Evolutionary conservation across 345 rosid genomes (phyloP), one percentile per base, ranked within the genome.

Genomic region (Isatis tinctoria): DNA sequence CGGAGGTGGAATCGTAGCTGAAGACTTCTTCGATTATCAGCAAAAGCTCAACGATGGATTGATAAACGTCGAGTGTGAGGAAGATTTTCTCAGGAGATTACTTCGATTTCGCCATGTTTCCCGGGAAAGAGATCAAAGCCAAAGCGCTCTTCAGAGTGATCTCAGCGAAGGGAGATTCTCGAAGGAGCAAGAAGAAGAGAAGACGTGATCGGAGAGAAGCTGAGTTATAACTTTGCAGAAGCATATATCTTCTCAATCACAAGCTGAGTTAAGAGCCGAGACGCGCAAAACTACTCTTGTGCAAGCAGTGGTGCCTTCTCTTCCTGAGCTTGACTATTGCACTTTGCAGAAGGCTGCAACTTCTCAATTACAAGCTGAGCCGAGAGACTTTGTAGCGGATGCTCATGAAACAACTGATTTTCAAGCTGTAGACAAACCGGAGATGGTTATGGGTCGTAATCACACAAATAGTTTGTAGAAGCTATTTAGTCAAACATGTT

Each of bases 31-130:
- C 84, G 13, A 90, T 86, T 48, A 82, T 84, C 0, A 82, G 87
- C 84, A 82, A 79, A 7, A 80, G 80, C 14, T 83, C 83, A 0
- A 80, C 60, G 6, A 92, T 69, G 0, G 85, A 75, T 66, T 87
- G 84, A 79, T 90, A 90, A 70, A 92, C 74, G 74, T 89, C 91
- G 16, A 92, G 88, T 0, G 74, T 77, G 17, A 84, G 81, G 81
- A 92, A 92, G 83, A 92, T 80, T 73, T 84, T 90, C 86, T 90
- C 96, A 0, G 84, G 88, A 4, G 93, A 65, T 76, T 84, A 87
- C 79, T 80, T 80, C 67, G 73, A 61, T 74, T 78, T 87, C 3
- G 85, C 84, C 7, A 88, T 81, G 27, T 62, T 73, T 71, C 83
- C 87, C 5, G 96, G 86, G 85, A 91, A 87, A 10, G 40, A 79